Base-by-base conservation (phyloP, 1,139 yeast species). In the Entelexis sorbosivorans region DNA sequence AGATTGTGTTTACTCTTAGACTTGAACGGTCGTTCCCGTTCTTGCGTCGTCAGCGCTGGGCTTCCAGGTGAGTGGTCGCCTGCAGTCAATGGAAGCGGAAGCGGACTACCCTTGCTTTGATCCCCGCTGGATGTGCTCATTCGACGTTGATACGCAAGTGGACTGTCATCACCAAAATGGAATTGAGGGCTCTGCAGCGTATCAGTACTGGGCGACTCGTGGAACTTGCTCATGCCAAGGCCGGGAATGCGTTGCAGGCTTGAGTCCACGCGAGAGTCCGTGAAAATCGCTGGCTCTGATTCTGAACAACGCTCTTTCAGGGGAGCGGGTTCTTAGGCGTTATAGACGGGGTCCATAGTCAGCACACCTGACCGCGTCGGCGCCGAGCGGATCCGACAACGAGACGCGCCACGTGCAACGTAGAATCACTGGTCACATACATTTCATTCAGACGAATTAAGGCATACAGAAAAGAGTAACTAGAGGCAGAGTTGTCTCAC, bases 1-100 rank as follows among this genome's bases (percentile, higher is more conserved):
- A 58, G 31, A 24, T 58, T 57, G 46, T 57, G 58, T 44, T 58
- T 58, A 31, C 56, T 50, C 31, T 53, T 48, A 78, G 80, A 61
- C 58, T 79, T 50, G 63, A 66, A 5, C 81, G 87, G 1, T 70
- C 82, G 33, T 56, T 77, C 40, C 19, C 48, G 38, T 19, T 51
- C 53, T 4, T 22, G n/a, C 24, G 44, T 26, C 8, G 44, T 40
- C 5, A 14, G 31, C 3, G 26, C 24, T 5, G 51, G 48, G 32
- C 51, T 47, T 13, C 49, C 51, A 2, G 53, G 51, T 1, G 51
- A 43, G 26, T 32, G 17, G 16, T 50, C 52, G 28, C 42, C 35
- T 6, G 9, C 16, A 3, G 35, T 24, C 11, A 43, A 19, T 14
- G 48, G 16, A 4, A 47, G 44, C 5, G 53, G 42, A 3, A 51